Conservation (phyloP, 2,329 filamentous ascomycete genomes). For the Thielaviopsis ethacetica region DNA sequence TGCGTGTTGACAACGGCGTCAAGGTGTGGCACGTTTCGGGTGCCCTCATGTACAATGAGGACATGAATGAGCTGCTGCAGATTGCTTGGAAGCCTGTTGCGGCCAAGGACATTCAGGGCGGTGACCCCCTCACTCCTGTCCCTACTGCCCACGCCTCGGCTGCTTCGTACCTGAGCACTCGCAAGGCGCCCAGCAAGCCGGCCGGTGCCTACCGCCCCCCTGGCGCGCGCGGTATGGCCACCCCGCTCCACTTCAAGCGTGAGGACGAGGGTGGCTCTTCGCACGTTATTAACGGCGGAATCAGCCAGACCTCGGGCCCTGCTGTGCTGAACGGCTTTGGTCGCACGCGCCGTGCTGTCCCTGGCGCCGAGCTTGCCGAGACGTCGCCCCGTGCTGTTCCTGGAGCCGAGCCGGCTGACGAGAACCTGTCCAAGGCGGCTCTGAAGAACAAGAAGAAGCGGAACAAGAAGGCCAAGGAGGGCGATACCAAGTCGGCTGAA, state of each 20-base stretch:
- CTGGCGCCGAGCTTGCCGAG: conserved; percentile 64
- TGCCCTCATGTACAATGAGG: conserved; percentile 82
- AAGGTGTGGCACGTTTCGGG: conserved; percentile 90
- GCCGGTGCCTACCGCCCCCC: conserved; percentile 94
- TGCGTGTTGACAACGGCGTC: conserved; percentile 92
- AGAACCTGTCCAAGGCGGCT: conserved; percentile 65
- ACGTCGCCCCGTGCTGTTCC: conserved; percentile 53
- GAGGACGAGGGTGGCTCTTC: conserved; percentile 92
- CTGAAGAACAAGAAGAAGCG: conserved; percentile 99
- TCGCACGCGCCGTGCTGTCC: conserved; percentile 57
- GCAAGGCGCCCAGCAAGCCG: conserved; percentile 91
- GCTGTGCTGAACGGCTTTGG: conserved; percentile 71
- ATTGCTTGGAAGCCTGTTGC: conserved; percentile 73
- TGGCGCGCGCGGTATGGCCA: conserved; percentile 74
- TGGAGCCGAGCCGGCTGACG: conserved; percentile 50
- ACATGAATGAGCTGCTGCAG: conserved; percentile 87
- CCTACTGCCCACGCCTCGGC: conserved; percentile 74
- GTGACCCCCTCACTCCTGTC: conserved; percentile 56
- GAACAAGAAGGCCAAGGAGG: conserved; percentile 74
- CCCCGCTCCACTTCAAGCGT: conserved; percentile 88
- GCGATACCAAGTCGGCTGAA: conserved; percentile 41
- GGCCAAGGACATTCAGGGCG: conserved; percentile 38
- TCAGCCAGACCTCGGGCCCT: conserved; percentile 6
- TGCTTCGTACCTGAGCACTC: conserved; percentile 60
- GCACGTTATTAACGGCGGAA: conserved; percentile 64